Evolutionary conservation across 257 asterid species (phyloP).

Genomic region (Fraxinus pennsylvanica): DNA sequence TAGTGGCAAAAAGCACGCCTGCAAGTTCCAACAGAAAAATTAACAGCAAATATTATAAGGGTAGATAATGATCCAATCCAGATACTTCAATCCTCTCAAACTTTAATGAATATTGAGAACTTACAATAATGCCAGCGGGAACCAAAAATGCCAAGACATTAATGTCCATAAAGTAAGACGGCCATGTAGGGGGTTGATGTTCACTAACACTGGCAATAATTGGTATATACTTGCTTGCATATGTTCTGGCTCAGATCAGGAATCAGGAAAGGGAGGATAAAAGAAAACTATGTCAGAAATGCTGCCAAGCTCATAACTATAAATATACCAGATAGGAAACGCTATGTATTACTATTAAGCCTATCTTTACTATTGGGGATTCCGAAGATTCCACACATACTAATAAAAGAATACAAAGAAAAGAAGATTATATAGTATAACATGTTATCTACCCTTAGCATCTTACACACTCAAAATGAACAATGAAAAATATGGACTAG

Average conservation of each 20-base stretch:
- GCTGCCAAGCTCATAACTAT: slow-evolving; percentile 13
- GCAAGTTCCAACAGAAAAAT: slow-evolving; percentile 33
- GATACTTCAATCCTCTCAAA: slow-evolving; percentile 11
- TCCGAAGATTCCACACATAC: slow-evolving; percentile 14
- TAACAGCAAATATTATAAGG: slow-evolving; percentile 13
- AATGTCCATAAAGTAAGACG: slow-evolving; percentile 97
- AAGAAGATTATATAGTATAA: neutral
- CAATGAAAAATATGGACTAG: neutral
- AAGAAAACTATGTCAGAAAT: slow-evolving; percentile 27
- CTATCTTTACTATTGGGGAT: neutral
- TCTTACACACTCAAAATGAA: neutral
- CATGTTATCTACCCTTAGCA: neutral
- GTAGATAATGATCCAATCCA: slow-evolving; percentile 14
- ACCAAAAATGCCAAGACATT: slow-evolving; percentile 96
- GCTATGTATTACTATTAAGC: neutral
- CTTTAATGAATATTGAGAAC: slow-evolving; percentile 33
- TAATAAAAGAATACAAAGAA: neutral
- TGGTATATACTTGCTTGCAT: slow-evolving; percentile 99
- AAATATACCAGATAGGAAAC: slow-evolving; percentile 12
- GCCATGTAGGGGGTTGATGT: slow-evolving; percentile 99
- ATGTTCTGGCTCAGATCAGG: slow-evolving; percentile 67
- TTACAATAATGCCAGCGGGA: slow-evolving; percentile 97
- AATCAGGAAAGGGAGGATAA: slow-evolving; percentile 13
- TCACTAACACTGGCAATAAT: slow-evolving; percentile 99
- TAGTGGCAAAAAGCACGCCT: slow-evolving; percentile 97